Evolutionary conservation across 257 asterid genomes (phyloP), one percentile per base, ranked within the genome.

Genomic region (Capsicum pubescens): DNA sequence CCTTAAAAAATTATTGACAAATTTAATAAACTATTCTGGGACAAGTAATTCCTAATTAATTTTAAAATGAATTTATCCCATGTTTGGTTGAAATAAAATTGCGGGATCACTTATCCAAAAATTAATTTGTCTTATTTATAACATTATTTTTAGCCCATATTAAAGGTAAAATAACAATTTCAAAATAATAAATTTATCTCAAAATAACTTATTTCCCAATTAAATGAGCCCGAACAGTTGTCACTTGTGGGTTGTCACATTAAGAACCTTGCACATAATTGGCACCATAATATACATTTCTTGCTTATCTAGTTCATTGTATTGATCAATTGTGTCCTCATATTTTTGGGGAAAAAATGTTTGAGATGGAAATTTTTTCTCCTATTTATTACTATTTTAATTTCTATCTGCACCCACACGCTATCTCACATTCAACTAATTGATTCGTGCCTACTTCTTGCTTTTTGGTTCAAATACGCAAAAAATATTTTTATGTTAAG

Each of bases 261-360:
- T 0, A 61, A 9, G 14, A 61, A 9, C 6, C 36, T 19, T 61
- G 7, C 36, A 61, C 6, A 7, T 66, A 56, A 56, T 57, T 57
- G 77, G 54, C 57, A 71, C 17, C 39, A 46, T 46, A 72, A 72
- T n/a, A 42, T 42, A 46, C 58, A 71, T 71, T 46, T 71, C 58
- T 46, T 44, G 58, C 15, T 71, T 6, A 46, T n/a, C 57, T 70
- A 44, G 77, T 48, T 46, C 79, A 2, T 50, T 74, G 60, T 50
- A 74, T 74, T 50, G 9, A 52, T 39, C 44, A 39, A 74, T 74
- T 74, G 17, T 50, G 1, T 50, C 21, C 21, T 50, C 14, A 50
- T 36, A 39, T 19, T 21, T 6, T 48, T 68, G 1, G 0, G 3
- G 7, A 16, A 57, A 16, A 50, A 12, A 19, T 26, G 0, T 21